These are phyloP conservation scores for Tulasnella sp. DNA, from an alignment of 768 basidiomycete species.

Conservation along the genomic window DNA sequence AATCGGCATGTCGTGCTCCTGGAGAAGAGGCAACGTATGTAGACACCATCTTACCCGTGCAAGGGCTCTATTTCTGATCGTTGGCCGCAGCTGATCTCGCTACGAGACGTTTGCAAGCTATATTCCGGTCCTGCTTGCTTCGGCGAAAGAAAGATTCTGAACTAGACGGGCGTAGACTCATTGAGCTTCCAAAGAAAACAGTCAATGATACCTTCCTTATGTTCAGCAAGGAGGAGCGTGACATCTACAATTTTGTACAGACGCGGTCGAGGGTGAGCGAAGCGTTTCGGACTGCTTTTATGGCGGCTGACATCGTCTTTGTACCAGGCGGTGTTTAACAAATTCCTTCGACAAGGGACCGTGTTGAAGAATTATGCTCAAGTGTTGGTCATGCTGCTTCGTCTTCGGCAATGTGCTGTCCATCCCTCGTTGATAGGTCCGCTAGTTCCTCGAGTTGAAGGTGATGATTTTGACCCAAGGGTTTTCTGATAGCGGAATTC, in stretches of 20 bases:
- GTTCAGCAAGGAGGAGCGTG: slow-evolving; percentile 49
- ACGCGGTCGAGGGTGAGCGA: slow-evolving; percentile 14
- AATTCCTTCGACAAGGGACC: slow-evolving; percentile 46
- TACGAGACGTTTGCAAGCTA: slow-evolving; percentile 44
- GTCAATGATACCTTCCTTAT: slow-evolving; percentile 29
- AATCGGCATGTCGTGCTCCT: slow-evolving; percentile 22
- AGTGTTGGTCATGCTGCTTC: slow-evolving; percentile 58
- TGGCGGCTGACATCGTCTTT: slow-evolving; percentile 12
- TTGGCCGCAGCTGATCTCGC: slow-evolving; percentile 36
- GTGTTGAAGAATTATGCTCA: slow-evolving; percentile 44
- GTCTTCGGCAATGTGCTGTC: slow-evolving; percentile 55
- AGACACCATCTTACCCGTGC: neutral
- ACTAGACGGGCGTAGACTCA: slow-evolving; percentile 55
- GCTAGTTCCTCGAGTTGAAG: slow-evolving; percentile 20
- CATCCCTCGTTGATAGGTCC: slow-evolving; percentile 58
- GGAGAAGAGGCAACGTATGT: slow-evolving; percentile 44
- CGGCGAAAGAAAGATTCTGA: slow-evolving; percentile 51
- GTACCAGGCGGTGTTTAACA: slow-evolving; percentile 50
- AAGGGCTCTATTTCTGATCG: slow-evolving; percentile 16
- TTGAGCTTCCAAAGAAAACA: slow-evolving; percentile 47
- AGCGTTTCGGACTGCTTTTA: neutral
- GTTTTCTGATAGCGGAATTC: slow-evolving; percentile 10
- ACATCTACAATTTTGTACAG: slow-evolving; percentile 43
- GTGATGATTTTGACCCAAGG: neutral
- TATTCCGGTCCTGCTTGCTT: slow-evolving; percentile 41